Base-by-base conservation (phyloP, 23 red algal genomes). In the Agarophyton chilense region DNA sequence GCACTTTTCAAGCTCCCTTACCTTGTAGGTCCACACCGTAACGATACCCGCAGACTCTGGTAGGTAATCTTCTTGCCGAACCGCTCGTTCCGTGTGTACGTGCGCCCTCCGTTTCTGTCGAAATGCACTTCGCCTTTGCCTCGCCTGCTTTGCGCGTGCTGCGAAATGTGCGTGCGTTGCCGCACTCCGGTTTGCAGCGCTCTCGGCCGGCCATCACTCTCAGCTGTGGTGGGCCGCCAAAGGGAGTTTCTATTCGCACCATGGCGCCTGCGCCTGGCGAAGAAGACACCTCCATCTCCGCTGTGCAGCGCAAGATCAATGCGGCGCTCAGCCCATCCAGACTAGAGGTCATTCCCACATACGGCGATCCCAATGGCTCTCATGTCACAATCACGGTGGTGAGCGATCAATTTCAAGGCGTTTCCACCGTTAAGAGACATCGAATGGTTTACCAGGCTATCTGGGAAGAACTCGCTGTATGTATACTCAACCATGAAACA, bases 371-470 rank as follows among this genome's bases (percentile, higher is more conserved):
- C 21, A 98, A 98, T 47, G 96, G 96, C 4, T 81, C 88, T 9
- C 96, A 98, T 72, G 94, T 98, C 35, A 55, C 70, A 40, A 98
- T 98, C 40, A 76, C 56, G 13, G 92, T 98, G 19, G 89, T 98
- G 8, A 88, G 79, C 19, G 93, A 93, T 16, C 74, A 56, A 13
- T 98, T 98, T 82, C 88, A 95, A 24, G 94, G 94, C 42, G 60
- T 93, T 22, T 17, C 79, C 7, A 50, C 78, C 13, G 88, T 98
- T 10, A 90, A 90, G 65, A 84, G 96, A 38, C 96, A 98, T 89
- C 84, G 91, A 66, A 43, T 94, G 40, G 94, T 98, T 33, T 98
- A 98, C 54, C 87, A 93, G 51, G 89, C 96, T 56, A 98, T 98
- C 49, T 98, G 92, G 93, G 92, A 98, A 55, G 96, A 98, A 63